phyloP scores from a whole-genome alignment of 2,329 filamentous ascomycete species.

The Karstenula rhodostoma region DNA sequence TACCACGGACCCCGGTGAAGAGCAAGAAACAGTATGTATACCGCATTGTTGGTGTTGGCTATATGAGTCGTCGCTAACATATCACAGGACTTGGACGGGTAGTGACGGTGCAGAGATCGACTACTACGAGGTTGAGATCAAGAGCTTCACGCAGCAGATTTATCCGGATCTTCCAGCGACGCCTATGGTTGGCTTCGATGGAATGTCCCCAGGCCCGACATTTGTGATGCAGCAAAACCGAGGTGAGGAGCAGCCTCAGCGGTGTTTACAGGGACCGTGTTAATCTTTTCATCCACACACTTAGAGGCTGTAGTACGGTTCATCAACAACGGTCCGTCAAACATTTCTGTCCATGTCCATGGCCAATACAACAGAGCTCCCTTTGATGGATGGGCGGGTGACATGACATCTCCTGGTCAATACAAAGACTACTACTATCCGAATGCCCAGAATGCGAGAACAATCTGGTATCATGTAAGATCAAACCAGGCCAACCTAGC shows the following conservation, averaged over 20 bases:
- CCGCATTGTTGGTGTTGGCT: background rate
- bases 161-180: slow-evolving; percentile 54
- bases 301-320: slow-evolving; percentile 63
- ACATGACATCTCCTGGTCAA: slow-evolving; percentile 60
- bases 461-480: slow-evolving; percentile 62
- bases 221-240: slow-evolving; percentile 59
- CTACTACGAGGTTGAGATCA: slow-evolving; percentile 58
- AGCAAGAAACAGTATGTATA: slow-evolving; percentile 50
- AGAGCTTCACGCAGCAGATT: slow-evolving; percentile 51
- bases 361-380: slow-evolving; percentile 44
- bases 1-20: slow-evolving; percentile 58
- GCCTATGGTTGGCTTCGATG: slow-evolving; percentile 61
- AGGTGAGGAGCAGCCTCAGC: slow-evolving; percentile 23
- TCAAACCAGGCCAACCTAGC: too few relatives aligned
- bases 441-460: slow-evolving; percentile 61
- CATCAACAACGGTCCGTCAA: slow-evolving; percentile 61
- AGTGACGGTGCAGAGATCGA: slow-evolving; percentile 50
- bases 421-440: slow-evolving; percentile 72
- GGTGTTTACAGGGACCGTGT: background rate
- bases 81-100: slow-evolving; percentile 44
- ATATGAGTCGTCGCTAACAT: slow-evolving; percentile 29
- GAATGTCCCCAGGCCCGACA: slow-evolving; percentile 63
- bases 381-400: slow-evolving; percentile 65
- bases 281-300: background rate
- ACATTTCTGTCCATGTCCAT: slow-evolving; percentile 10